Evolutionary conservation across 1,139 yeast genomes (phyloP).

Genomic region (Diutina neorugosa): DNA sequence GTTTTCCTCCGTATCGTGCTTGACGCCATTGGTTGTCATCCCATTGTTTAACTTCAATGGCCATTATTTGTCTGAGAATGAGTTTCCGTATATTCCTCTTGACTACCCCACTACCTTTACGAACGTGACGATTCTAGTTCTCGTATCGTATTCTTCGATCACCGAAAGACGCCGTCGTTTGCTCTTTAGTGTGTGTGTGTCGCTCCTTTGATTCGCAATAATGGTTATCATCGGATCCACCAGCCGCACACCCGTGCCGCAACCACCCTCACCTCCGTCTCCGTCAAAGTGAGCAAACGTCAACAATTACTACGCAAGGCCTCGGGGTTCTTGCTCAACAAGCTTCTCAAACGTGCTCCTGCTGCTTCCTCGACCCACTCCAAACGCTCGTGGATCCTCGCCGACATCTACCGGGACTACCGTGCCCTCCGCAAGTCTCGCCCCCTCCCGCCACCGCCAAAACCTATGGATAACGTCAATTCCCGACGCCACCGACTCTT

Average conservation of each 20-base stretch:
- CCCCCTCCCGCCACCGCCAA: conserved; percentile 7
- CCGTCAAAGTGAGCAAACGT: conserved; percentile 7
- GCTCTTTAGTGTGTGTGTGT: too few species aligned
- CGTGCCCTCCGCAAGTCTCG: conserved; percentile 9
- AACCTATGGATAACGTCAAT: conserved; percentile 7
- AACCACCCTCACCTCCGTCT: background rate
- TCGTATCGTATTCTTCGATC: too few species aligned
- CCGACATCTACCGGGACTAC: conserved; percentile 17
- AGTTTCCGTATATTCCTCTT: too few species aligned
- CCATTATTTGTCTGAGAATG: too few species aligned
- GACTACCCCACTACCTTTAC: too few species aligned
- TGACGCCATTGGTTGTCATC: too few species aligned
- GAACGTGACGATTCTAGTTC: too few species aligned
- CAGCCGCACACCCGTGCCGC: background rate
- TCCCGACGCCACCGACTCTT: conserved; percentile 24
- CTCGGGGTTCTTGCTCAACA: conserved; percentile 12
- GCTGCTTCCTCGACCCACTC: conserved; percentile 6
- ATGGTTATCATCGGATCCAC: background rate
- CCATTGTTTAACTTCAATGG: too few species aligned
- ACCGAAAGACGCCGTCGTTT: too few species aligned
- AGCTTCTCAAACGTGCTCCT: conserved; percentile 9
- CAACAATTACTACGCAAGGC: conserved; percentile 11
- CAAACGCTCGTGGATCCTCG: conserved; percentile 11
- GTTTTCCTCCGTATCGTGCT: too few species aligned
- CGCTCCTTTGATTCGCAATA: too few species aligned